Evolutionary conservation across 106 monocot genomes (phyloP), one percentile per base, ranked within the genome.

Genomic region (Acanthochlamys bracteata): DNA sequence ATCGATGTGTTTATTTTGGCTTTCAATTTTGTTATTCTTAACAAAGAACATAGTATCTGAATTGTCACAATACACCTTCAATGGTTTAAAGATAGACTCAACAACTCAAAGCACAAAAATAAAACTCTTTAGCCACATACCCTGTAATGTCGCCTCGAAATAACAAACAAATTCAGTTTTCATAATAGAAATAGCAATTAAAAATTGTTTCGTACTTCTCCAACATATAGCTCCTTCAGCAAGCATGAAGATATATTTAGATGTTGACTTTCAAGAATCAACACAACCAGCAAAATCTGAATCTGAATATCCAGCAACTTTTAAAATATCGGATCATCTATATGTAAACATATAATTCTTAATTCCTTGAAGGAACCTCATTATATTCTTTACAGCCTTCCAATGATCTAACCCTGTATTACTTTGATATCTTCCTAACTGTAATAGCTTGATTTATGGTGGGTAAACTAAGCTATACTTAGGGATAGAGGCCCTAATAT

Each of bases 11-110:
- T 69, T 69, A 25, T 20, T 39, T 22, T 3, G 0, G 42, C 41
- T 69, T 13, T 20, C 25, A 21, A 39, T 58, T 42, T 69, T 57
- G n/a, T 59, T 69, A 0, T 21, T 57, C 11, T 69, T 69, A 42
- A 57, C 20, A 22, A 69, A 42, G 58, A 43, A 57, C 3, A 69
- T 23, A 10, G 24, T 23, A 42, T 42, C 42, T 41, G 20, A 19
- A 58, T 69, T 69, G 41, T 69, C 68, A 69, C 68, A 69, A 43
- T 58, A 58, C 3, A 69, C 57, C 42, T 20, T 69, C 21, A 69
- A 0, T 43, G 43, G 68, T 20, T 21, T 41, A 4, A 1, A 4
- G 20, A 62, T 59, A 17, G 22, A 25, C 24, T 59, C 25, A 20
- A 59, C 25, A 10, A 59, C 12, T 24, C 26, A 1, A 59, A 59